Percentiles rank a stretch among this genome's conserved stretches.
These are phyloP conservation scores for Eimeria zaria DNA, from an alignment of 169 alveolate genomes.

Conservation along the genomic window DNA sequence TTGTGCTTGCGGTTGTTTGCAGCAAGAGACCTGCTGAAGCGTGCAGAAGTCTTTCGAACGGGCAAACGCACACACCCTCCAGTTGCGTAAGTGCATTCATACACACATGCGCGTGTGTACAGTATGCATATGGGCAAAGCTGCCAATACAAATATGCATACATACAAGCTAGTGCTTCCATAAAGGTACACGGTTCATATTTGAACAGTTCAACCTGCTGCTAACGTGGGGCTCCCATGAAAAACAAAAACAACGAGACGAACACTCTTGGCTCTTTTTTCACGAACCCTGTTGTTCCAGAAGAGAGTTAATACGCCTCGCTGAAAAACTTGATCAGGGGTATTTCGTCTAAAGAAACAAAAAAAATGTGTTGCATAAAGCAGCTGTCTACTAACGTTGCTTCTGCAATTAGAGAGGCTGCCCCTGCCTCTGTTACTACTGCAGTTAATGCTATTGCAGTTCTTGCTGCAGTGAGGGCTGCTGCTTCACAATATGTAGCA, in stretches of 20 bases:
- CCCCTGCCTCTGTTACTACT: slow-evolving; percentile 1
- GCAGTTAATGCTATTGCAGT: background rate
- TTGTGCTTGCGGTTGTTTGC: background rate
- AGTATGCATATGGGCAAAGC: background rate
- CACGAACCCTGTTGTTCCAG: background rate
- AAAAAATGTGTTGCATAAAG: background rate
- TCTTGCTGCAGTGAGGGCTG: slow-evolving; percentile 11
- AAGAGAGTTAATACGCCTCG: background rate
- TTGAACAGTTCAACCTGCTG: background rate
- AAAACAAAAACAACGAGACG: background rate
- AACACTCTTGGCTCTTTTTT: background rate
- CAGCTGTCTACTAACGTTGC: background rate
- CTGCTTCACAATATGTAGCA: background rate
- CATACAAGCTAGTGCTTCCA: background rate
- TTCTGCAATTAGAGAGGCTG: background rate
- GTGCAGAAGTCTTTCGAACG: background rate
- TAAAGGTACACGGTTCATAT: background rate
- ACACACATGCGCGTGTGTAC: background rate
- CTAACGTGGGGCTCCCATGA: background rate
- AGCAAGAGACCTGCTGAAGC: background rate
- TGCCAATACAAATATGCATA: background rate
- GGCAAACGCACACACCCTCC: background rate
- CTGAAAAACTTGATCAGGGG: background rate
- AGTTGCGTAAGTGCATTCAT: background rate
- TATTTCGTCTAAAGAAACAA: background rate